Evolutionary conservation across 179 eudicot species (phyloP).

Genomic region (Monotropa hypopitys): DNA sequence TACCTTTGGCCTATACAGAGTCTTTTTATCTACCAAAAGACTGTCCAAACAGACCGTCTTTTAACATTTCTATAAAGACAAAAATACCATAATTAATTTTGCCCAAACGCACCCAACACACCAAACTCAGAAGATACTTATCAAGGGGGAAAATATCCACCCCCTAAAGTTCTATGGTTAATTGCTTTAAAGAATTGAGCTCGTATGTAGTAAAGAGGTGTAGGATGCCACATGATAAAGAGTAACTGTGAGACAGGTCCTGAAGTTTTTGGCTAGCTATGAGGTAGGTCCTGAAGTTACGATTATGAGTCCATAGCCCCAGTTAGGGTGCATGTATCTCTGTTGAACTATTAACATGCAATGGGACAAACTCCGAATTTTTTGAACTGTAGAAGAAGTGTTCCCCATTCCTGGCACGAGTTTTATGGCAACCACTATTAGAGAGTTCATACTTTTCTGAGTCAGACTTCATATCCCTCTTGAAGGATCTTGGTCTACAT

Average conservation of each 20-base stretch:
- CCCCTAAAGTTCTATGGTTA: neutral
- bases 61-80: no score
- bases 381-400: neutral
- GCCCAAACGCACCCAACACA: no score
- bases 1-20: no score
- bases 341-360: neutral
- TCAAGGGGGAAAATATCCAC: neutral
- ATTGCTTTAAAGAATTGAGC: neutral
- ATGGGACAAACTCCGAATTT: neutral
- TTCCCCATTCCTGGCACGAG: neutral
- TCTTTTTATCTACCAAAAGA: no score
- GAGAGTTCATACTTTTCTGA: neutral
- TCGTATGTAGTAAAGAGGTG: neutral
- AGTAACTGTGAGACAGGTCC: neutral
- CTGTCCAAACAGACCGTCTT: no score
- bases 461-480: neutral
- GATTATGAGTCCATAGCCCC: neutral
- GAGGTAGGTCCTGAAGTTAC: neutral
- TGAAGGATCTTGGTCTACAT: neutral
- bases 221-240: neutral
- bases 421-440: neutral
- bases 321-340: conserved; percentile 3
- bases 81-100: no score
- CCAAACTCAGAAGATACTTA: neutral
- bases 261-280: neutral